These are phyloP conservation scores for Phytophthora megakarya DNA, from an alignment of 352 stramenopile genomes.

Conservation along the genomic window DNA sequence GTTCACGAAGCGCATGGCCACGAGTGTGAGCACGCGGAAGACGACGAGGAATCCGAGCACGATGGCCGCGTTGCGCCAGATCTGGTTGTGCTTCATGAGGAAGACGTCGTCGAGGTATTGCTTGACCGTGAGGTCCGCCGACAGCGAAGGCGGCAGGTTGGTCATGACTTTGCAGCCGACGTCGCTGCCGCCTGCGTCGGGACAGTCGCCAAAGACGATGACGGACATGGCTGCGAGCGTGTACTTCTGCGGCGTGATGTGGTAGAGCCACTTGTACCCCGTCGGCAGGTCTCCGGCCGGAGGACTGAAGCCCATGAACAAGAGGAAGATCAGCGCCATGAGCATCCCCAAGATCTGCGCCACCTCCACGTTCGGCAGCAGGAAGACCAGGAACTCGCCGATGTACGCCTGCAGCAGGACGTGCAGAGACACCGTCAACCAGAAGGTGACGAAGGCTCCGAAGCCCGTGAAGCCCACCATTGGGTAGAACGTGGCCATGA, in stretches of 20 bases:
- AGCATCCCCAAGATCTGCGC: constrained; percentile 36
- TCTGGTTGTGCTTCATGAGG: constrained; percentile 32
- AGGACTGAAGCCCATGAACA: constrained; percentile 44
- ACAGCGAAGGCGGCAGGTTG: constrained; percentile 26
- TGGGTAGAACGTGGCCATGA: constrained; percentile 11
- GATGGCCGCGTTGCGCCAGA: constrained; percentile 12
- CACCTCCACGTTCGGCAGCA: constrained; percentile 32
- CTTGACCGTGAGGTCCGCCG: constrained; percentile 26
- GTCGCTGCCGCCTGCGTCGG: constrained; percentile 7
- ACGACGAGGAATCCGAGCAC: constrained; percentile 21
- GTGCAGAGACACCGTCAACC: constrained; percentile 21
- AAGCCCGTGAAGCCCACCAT: constrained; percentile 23
- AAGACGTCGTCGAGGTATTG: constrained; percentile 31
- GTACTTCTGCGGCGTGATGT: constrained; percentile 41
- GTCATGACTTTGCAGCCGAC: constrained; percentile 34
- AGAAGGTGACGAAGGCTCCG: constrained; percentile 34
- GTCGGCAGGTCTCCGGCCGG: constrained; percentile 33
- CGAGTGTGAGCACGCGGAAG: constrained; percentile 26
- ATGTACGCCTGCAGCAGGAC: constrained; percentile 36
- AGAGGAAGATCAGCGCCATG: constrained; percentile 38
- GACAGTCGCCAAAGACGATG: constrained; percentile 16
- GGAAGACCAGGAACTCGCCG: constrained; percentile 33
- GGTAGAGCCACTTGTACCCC: constrained; percentile 27
- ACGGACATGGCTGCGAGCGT: constrained; percentile 38
- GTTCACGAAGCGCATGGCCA: constrained; percentile 20